phyloP scores from a whole-genome alignment of 371 early-diverging fungal species.

The Mucor irregularis region DNA sequence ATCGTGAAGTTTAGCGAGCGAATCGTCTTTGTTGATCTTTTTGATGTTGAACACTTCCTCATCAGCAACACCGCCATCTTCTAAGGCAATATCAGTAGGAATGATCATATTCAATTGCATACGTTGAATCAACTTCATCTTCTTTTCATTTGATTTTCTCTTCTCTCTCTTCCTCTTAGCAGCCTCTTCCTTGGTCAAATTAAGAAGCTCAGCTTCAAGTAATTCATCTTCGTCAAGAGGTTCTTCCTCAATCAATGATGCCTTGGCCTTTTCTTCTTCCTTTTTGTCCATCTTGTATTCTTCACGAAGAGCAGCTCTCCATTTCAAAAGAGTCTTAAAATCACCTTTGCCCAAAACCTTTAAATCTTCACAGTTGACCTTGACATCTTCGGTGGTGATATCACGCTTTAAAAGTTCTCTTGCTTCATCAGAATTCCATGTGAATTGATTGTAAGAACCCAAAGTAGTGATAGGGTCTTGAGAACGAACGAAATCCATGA shows the following conservation, averaged over 20 bases:
- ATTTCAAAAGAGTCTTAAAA: constrained; percentile 85
- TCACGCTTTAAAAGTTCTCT: constrained; percentile 60
- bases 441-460: constrained; percentile 73
- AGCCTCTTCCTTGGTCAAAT: constrained; percentile 59
- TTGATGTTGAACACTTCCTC: constrained; percentile 60
- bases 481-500: constrained; percentile 77
- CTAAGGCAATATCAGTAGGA: constrained; percentile 84
- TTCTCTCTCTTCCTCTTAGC: constrained; percentile 59
- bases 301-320: constrained; percentile 77
- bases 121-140: constrained; percentile 80
- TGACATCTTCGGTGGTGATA: constrained; percentile 81
- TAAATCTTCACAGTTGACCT: constrained; percentile 81
- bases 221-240: constrained; percentile 60
- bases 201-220: constrained; percentile 62
- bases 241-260: constrained; percentile 47
- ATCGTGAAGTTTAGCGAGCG: constrained; percentile 47
- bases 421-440: constrained; percentile 70
- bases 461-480: constrained; percentile 79
- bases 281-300: constrained; percentile 50
- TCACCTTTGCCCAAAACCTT: constrained; percentile 93
- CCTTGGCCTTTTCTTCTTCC: constrained; percentile 46
- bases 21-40: constrained; percentile 57
- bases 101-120: constrained; percentile 93
- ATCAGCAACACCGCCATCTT: constrained; percentile 67
- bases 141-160: constrained; percentile 72